Base-by-base conservation (phyloP, 73 alveolate genomes). In the Urostyla sp. region DNA sequence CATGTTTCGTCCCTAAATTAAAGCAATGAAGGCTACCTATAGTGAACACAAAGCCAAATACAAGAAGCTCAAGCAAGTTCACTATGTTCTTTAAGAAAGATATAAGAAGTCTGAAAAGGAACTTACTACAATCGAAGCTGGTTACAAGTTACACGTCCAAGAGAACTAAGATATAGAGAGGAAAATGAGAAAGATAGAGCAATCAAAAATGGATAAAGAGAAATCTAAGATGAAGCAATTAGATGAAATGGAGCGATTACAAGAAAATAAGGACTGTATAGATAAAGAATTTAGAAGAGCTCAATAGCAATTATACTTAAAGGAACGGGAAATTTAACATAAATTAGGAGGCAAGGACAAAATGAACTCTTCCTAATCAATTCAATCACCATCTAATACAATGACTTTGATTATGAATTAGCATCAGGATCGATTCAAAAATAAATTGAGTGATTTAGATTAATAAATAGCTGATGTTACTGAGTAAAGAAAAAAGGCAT, bases 251-350 rank as follows among this genome's bases (percentile, higher is more conserved):
- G 59, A 54, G 32, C 31, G 75, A 30, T 37, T 56, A 35, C 37
- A 55, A 30, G 75, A 75, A 44, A 75, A 75, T 43, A 49, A 77
- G 4, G 75, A 63, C 31, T 23, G 58, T 10, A 31, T 75, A 15
- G 79, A 75, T 10, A 75, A 58, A 58, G 69, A 75, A 38, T 75
- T 20, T 44, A 75, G 77, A 75, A 75, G 87, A 58, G 87, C 78
- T 57, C 35, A 54, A 37, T 27, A 56, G 58, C 15, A 23, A 1
- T 50, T 75, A 20, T 36, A 40, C 27, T 43, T 75, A 11, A 55
- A 75, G 35, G 69, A 60, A 75, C 26, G 75, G 30, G 77, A 75
- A 38, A 23, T 75, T 31, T 32, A 37, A 36, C 32, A 55, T 7
- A 55, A 75, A 35, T 56, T 45, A 7, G 78, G 48, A 21, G 16